These are phyloP conservation scores for Heterobasidion annosum DNA, from an alignment of 1,284 basidiomycete genomes.

Conservation along the genomic window DNA sequence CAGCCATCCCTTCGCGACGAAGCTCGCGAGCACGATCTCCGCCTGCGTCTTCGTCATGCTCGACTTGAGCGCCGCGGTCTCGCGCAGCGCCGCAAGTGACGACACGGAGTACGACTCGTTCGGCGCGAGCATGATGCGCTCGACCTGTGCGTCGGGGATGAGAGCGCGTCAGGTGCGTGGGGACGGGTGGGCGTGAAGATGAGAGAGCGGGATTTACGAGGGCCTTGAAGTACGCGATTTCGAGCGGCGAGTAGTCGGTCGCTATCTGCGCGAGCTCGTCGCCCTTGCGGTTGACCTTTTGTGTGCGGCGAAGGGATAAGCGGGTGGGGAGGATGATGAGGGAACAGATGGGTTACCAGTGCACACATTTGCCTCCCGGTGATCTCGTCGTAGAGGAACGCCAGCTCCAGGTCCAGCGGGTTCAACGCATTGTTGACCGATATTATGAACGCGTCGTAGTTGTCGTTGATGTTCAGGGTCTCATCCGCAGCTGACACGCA, in stretches of 20 bases:
- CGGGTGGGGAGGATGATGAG: background rate
- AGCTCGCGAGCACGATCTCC: conserved; percentile 65
- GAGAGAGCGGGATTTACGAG: conserved; percentile 39
- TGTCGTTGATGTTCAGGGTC: conserved; percentile 34
- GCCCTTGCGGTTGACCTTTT: conserved; percentile 66
- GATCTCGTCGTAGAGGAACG: conserved; percentile 51
- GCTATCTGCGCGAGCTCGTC: conserved; percentile 77
- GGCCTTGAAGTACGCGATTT: conserved; percentile 77
- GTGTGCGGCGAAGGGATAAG: background rate
- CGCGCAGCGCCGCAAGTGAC: conserved; percentile 67
- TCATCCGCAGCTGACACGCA: conserved; percentile 38
- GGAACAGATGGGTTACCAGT: conserved; percentile 35
- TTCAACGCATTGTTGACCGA: conserved; percentile 55
- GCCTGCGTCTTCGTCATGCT: conserved; percentile 70
- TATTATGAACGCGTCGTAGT: conserved; percentile 53
- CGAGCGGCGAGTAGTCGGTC: conserved; percentile 67
- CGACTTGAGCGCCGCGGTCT: conserved; percentile 51
- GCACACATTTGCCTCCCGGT: conserved; percentile 56
- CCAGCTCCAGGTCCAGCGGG: conserved; percentile 63
- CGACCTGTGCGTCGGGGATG: conserved; percentile 41
- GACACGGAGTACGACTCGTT: conserved; percentile 68
- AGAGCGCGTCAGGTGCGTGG: background rate
- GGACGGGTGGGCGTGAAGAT: background rate
- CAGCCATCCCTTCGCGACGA: conserved; percentile 78
- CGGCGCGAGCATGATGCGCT: conserved; percentile 79